phyloP scores from a whole-genome alignment of 2,329 filamentous ascomycete species.

The Mollisia scopiformis region DNA sequence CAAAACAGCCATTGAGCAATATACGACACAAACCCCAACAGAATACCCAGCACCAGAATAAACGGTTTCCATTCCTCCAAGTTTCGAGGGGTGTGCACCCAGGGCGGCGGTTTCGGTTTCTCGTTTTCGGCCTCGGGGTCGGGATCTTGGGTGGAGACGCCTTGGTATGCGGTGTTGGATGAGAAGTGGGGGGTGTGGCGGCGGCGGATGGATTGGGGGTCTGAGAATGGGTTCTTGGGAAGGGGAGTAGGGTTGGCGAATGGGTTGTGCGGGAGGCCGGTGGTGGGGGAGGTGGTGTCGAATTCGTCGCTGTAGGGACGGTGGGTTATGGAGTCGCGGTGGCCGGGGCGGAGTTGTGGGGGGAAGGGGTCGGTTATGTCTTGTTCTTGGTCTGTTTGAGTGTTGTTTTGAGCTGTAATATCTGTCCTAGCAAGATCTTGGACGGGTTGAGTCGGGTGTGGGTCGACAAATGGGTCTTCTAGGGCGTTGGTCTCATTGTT shows the following conservation, averaged over 20 bases:
- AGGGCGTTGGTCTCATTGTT: not conserved
- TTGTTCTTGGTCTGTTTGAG: too few relatives aligned
- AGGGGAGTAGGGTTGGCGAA: too few relatives aligned
- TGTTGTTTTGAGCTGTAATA: too few relatives aligned
- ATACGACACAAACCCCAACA: not conserved
- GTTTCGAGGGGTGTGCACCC: not conserved
- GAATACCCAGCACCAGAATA: not conserved
- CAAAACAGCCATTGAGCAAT: conserved; percentile 2
- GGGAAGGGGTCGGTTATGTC: too few relatives aligned
- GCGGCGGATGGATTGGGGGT: too few relatives aligned
- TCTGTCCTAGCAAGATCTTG: not conserved
- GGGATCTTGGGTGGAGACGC: not conserved
- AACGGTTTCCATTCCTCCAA: not conserved
- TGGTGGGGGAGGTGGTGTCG: too few relatives aligned
- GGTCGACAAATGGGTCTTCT: not conserved
- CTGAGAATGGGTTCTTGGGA: too few relatives aligned
- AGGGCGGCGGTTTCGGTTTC: not conserved
- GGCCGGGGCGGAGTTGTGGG: too few relatives aligned
- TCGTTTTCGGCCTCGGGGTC: not conserved
- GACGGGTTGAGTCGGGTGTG: not conserved
- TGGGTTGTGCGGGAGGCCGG: too few relatives aligned
- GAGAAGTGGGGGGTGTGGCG: too few relatives aligned
- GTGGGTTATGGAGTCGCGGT: too few relatives aligned
- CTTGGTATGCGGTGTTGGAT: not conserved
- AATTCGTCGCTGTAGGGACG: too few relatives aligned